Evolutionary conservation across 2,329 filamentous ascomycete species (phyloP).

Genomic region (Clarireedia hainanense): DNA sequence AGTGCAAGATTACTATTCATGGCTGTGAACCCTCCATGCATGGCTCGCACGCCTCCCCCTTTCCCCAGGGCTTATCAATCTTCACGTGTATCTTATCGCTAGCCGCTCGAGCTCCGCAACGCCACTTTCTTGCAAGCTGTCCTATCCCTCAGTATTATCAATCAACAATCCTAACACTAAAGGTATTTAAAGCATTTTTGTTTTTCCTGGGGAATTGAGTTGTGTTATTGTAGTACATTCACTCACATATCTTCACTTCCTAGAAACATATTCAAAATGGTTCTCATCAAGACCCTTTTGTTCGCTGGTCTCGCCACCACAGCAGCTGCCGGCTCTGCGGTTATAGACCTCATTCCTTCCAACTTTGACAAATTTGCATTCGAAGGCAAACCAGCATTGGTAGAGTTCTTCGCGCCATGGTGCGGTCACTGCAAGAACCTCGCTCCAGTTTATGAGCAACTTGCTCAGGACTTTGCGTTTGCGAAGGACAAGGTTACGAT

Average conservation of each 20-base stretch:
- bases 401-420: conserved; percentile 98
- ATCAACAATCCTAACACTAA: conserved; percentile 1
- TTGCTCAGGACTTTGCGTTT: conserved; percentile 66
- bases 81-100: background rate
- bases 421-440: conserved; percentile 99
- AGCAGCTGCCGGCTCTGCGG: conserved; percentile 58
- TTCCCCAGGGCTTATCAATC: background rate
- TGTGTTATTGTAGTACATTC: no score
- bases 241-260: background rate
- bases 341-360: conserved; percentile 77
- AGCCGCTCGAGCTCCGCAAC: background rate
- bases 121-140: conserved; percentile 1
- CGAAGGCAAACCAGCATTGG: conserved; percentile 88
- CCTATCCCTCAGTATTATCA: conserved; percentile 2
- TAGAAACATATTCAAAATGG: conserved; percentile 20
- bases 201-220: no score
- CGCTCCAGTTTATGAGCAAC: conserved; percentile 88
- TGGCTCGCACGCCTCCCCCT: no score
- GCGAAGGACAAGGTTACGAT: conserved; percentile 70
- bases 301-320: conserved; percentile 40
- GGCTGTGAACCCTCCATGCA: no score
- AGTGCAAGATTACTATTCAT: no score
- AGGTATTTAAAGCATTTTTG: background rate
- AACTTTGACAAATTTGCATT: conserved; percentile 92
- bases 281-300: conserved; percentile 51